phyloP scores from a whole-genome alignment of 306 rosid species.

The Rosa persica region DNA sequence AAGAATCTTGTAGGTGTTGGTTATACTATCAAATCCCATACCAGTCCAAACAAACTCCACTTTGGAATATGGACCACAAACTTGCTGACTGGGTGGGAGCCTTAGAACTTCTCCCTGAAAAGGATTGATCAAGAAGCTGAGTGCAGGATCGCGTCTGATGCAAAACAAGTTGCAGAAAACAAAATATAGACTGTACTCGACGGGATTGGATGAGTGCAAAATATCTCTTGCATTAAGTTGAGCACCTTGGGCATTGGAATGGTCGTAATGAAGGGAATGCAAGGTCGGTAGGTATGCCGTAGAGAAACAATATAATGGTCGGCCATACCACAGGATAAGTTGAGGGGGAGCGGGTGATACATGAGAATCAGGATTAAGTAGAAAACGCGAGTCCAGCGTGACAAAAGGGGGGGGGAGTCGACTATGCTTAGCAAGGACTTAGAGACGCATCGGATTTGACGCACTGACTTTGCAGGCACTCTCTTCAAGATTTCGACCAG shows the following conservation, averaged over 20 bases:
- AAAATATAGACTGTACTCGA: neutral
- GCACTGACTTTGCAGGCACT: neutral
- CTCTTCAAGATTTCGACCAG: neutral
- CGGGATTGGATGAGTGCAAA: neutral
- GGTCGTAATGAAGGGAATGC: neutral
- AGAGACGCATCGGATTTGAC: neutral
- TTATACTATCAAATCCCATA: neutral
- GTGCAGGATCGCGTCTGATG: neutral
- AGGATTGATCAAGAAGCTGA: conserved; percentile 1
- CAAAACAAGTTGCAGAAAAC: neutral
- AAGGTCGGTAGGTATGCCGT: neutral
- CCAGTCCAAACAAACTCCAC: neutral
- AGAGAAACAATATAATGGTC: neutral
- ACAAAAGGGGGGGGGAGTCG: neutral
- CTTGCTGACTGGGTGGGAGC: neutral
- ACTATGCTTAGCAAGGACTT: neutral
- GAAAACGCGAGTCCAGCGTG: neutral
- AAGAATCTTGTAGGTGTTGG: conserved; percentile 2
- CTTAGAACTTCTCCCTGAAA: neutral
- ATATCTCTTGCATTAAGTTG: neutral
- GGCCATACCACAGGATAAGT: neutral
- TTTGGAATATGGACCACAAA: neutral
- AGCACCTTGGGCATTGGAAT: neutral
- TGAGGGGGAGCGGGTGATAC: neutral
- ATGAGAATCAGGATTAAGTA: too few relatives aligned